These are phyloP conservation scores for Berkeleyomyces rouxiae DNA, from an alignment of 2,329 filamentous ascomycete species.

Conservation along the genomic window DNA sequence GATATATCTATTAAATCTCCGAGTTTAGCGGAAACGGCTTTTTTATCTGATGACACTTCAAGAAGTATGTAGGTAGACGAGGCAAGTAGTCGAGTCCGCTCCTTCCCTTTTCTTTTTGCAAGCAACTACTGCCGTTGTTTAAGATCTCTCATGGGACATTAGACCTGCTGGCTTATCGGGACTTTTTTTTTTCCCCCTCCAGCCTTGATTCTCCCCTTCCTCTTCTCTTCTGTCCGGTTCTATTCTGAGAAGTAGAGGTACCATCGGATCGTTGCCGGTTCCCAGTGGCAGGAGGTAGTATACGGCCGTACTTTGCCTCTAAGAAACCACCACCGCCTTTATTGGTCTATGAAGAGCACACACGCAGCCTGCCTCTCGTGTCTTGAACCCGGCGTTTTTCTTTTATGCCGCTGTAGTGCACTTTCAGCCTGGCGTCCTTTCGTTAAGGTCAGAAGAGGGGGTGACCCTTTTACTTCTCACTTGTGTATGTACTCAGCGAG, in stretches of 20 bases:
- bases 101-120: not conserved
- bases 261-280: not conserved
- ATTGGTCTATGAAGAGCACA: not conserved
- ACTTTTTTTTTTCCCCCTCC: not conserved
- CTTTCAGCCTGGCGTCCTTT: not conserved
- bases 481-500: not conserved
- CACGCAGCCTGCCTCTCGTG: not conserved
- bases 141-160: not conserved
- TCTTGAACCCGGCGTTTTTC: not conserved
- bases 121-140: not conserved
- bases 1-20: no score
- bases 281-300: not conserved
- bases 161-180: not conserved
- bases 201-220: no score
- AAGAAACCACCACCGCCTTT: not conserved
- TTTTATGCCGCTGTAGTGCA: not conserved
- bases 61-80: no score
- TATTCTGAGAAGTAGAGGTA: not conserved
- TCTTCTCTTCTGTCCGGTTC: not conserved
- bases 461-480: no score
- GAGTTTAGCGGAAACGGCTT: no score
- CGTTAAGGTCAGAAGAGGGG: no score
- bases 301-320: no score
- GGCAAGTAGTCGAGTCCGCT: no score
- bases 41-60: no score